Conservation (phyloP, 2,329 filamentous ascomycete species). For the Periconia digitata region DNA sequence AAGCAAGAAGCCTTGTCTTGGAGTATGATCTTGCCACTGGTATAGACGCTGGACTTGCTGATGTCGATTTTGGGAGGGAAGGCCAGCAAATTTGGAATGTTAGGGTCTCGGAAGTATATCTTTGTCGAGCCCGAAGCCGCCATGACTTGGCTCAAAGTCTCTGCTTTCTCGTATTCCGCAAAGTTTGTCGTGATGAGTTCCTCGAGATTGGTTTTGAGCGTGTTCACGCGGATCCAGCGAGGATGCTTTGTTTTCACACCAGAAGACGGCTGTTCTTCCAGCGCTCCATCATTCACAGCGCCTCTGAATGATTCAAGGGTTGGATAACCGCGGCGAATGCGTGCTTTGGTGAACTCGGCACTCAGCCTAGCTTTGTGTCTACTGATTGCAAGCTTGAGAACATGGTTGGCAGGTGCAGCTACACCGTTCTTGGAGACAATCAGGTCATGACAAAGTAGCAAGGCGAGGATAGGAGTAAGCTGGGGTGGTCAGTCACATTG, state of each 20-base stretch:
- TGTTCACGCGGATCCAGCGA: constrained; percentile 91
- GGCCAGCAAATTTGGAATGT: constrained; percentile 83
- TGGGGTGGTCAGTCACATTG: constrained; percentile 41
- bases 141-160: constrained; percentile 60
- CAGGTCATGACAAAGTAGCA: constrained; percentile 85
- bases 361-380: constrained; percentile 78
- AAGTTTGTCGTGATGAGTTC: constrained; percentile 78
- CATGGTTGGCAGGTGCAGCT: constrained; percentile 76
- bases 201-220: constrained; percentile 69
- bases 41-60: constrained; percentile 72
- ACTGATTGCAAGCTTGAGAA: constrained; percentile 72
- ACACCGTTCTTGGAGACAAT: constrained; percentile 81
- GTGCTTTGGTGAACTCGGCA: constrained; percentile 79
- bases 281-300: constrained; percentile 53
- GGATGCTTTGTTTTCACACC: constrained; percentile 61
- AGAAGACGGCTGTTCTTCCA: constrained; percentile 36
- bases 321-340: constrained; percentile 70
- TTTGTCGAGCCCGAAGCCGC: constrained; percentile 45
- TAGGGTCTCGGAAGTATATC: constrained; percentile 70
- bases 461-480: constrained; percentile 77
- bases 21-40: constrained; percentile 75
- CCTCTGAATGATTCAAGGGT: constrained; percentile 67
- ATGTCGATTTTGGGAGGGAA: constrained; percentile 72
- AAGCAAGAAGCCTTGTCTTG: constrained; percentile 98
- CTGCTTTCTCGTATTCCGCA: constrained; percentile 59